Conservation (phyloP, 2,329 filamentous ascomycete species). For the Scedosporium dehoogii region DNA sequence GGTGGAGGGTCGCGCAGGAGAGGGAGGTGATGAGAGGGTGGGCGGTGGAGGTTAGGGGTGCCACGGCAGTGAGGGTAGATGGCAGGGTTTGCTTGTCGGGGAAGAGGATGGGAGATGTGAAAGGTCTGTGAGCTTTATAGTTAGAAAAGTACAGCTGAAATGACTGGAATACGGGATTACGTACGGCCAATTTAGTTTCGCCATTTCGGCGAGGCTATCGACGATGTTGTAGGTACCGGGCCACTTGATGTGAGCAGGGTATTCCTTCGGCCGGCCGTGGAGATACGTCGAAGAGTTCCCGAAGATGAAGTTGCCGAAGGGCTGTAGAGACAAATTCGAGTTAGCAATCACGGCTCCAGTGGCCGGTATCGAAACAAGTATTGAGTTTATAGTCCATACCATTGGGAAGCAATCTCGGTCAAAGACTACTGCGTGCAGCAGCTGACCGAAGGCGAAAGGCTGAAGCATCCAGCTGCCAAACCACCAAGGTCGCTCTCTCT, state of each 20-base stretch:
- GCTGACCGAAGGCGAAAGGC: conserved; percentile 64
- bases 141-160: too few species aligned
- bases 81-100: conserved; percentile 60
- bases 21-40: conserved; percentile 79
- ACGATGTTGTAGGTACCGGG: conserved; percentile 66
- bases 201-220: conserved; percentile 73
- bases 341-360: too few species aligned
- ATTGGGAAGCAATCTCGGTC: conserved; percentile 64
- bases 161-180: conserved; percentile 20
- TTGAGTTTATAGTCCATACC: conserved; percentile 23
- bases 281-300: conserved; percentile 73
- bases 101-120: conserved; percentile 79
- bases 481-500: conserved; percentile 65
- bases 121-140: conserved; percentile 40
- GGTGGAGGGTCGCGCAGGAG: conserved; percentile 84
- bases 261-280: conserved; percentile 57
- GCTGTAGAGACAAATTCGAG: conserved; percentile 12
- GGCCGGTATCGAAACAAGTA: not conserved
- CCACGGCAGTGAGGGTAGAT: conserved; percentile 53
- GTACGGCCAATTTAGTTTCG: conserved; percentile 73
- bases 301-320: conserved; percentile 44
- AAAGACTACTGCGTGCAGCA: conserved; percentile 67
- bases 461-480: conserved; percentile 77
- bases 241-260: conserved; percentile 61
- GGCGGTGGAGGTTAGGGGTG: conserved; percentile 70